phyloP scores from a whole-genome alignment of 2,329 filamentous ascomycete species.

The Metarhizium humberi region DNA sequence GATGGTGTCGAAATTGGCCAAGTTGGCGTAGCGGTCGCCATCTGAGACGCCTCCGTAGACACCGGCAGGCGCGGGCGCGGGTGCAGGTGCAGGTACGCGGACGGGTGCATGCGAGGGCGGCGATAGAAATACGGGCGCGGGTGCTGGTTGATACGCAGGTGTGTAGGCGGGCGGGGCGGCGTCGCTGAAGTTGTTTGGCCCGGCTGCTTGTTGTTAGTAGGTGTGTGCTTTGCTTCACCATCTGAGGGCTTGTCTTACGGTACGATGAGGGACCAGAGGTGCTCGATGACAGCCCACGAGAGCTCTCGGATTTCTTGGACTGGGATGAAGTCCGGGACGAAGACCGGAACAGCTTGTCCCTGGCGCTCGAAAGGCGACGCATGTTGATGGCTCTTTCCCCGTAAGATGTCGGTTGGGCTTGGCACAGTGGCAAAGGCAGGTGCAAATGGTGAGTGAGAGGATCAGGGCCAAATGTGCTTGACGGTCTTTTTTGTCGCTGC shows the following conservation, averaged over 20 bases:
- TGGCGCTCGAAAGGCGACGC: background rate
- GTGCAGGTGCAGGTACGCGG: background rate
- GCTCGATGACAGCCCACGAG: background rate
- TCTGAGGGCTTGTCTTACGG: too few relatives aligned
- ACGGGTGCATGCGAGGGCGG: background rate
- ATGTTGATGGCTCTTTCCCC: background rate
- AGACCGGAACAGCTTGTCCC: background rate
- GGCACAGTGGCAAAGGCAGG: too few relatives aligned
- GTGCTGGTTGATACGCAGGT: too few relatives aligned
- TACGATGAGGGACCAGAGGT: background rate
- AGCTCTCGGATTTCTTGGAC: background rate
- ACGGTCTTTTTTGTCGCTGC: too few relatives aligned
- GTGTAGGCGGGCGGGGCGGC: too few relatives aligned
- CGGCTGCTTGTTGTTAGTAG: too few relatives aligned
- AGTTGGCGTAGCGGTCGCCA: constrained; percentile 67
- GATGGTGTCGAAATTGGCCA: constrained; percentile 72
- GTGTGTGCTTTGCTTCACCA: too few relatives aligned
- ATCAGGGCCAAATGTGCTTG: too few relatives aligned
- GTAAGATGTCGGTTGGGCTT: too few relatives aligned
- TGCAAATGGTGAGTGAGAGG: too few relatives aligned
- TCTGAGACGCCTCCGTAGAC: constrained; percentile 11
- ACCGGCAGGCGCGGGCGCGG: background rate
- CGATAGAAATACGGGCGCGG: background rate
- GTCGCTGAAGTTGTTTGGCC: too few relatives aligned
- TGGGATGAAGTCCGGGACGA: background rate